phyloP scores from a whole-genome alignment of 495 filamentous ascomycete species.

The Penicillium canescens region DNA sequence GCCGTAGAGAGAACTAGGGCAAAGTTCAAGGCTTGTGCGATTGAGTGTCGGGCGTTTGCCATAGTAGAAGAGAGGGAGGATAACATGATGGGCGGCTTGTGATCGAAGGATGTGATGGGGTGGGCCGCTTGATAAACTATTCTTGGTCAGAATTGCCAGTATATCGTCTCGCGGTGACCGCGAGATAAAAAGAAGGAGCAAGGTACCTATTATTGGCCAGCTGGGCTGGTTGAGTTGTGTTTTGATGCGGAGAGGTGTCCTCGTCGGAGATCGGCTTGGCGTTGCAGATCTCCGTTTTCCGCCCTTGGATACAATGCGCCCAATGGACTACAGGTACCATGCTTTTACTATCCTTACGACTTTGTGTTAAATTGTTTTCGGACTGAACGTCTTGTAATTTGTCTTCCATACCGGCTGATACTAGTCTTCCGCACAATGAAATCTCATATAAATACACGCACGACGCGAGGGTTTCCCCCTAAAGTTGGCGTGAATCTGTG shows the following conservation, averaged over 20 bases:
- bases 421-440: too few species aligned
- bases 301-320: slow-evolving; percentile 1
- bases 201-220: slow-evolving; percentile 5
- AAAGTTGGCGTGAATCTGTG: too few species aligned
- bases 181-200: not conserved
- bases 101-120: slow-evolving; percentile 2
- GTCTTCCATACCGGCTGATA: too few species aligned
- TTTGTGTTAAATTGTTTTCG: not conserved
- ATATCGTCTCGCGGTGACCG: not conserved
- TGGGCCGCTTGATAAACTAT: not conserved
- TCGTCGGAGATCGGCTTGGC: slow-evolving; percentile 16
- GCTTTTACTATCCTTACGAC: not conserved
- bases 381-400: too few species aligned
- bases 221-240: slow-evolving; percentile 16
- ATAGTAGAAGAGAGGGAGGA: slow-evolving; percentile 61
- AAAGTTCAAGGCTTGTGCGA: slow-evolving; percentile 93
- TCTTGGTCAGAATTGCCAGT: not conserved
- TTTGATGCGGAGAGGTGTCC: slow-evolving; percentile 35
- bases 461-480: too few species aligned
- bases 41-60: slow-evolving; percentile 76
- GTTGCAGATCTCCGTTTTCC: slow-evolving; percentile 5
- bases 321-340: too few species aligned
- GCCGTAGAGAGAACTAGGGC: slow-evolving; percentile 91
- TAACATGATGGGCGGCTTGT: slow-evolving; percentile 59
- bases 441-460: too few species aligned